Evolutionary conservation across 192 early-diverging fungal species (phyloP).

Genomic region (Thamnidium elegans): DNA sequence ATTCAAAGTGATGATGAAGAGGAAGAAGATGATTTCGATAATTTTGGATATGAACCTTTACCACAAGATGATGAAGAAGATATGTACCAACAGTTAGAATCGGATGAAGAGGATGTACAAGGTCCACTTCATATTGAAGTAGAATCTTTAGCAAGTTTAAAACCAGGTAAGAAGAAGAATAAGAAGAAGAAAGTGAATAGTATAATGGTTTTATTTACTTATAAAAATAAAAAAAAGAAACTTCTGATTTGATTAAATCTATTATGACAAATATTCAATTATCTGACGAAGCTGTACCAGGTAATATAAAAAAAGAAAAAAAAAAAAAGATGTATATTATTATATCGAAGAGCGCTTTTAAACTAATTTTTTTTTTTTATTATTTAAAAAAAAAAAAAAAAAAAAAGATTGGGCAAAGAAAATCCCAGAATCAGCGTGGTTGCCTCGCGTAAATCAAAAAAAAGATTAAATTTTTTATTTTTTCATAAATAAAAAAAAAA

Average conservation of each 20-base stretch:
- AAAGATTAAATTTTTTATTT: not conserved
- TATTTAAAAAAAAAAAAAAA: not conserved
- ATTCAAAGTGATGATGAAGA: not conserved
- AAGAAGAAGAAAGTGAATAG: not conserved
- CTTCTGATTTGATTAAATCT: conserved; percentile 14
- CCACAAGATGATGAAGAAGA: not conserved
- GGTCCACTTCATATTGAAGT: conserved; percentile 1
- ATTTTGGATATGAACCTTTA: not conserved
- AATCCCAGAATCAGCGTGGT: conserved; percentile 14
- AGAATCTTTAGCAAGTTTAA: not conserved
- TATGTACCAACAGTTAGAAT: conserved; percentile 2
- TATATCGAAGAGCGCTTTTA: not conserved
- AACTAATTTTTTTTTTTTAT: not conserved
- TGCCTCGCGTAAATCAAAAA: conserved; percentile 8
- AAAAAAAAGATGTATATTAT: not conserved
- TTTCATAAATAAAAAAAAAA: not conserved
- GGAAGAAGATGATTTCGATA: not conserved
- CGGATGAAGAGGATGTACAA: conserved; percentile 3
- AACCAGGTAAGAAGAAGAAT: conserved; percentile 6
- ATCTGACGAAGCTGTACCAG: conserved; percentile 10
- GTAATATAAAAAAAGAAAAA: conserved; percentile 2
- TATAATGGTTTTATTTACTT: no score
- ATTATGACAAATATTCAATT: conserved; percentile 9
- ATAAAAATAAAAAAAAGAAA: not conserved
- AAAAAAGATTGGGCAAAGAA: conserved; percentile 6